A percentile compares a stretch with the other conserved stretches of the same genome.
phyloP scores from a whole-genome alignment of 2,329 filamentous ascomycete genomes.

The Magnaporthiopsis incrustans region DNA sequence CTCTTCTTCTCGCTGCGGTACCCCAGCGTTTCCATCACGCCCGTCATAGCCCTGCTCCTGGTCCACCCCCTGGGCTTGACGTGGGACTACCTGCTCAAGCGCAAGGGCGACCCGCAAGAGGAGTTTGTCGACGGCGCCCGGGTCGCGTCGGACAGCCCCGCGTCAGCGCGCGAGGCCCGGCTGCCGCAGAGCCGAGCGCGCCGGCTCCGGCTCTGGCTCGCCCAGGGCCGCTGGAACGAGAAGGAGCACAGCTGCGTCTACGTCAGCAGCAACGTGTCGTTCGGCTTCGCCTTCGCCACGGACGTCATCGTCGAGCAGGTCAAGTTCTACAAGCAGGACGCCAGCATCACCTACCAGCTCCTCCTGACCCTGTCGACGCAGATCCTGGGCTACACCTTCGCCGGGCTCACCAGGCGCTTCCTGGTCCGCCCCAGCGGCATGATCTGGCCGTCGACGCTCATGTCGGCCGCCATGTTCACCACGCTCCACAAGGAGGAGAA shows the following conservation, averaged over 20 bases:
- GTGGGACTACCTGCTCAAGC: constrained; percentile 68
- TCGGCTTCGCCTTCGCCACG: constrained; percentile 82
- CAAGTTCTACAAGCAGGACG: constrained; percentile 78
- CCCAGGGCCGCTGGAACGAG: constrained; percentile 76
- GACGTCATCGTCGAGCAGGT: constrained; percentile 88
- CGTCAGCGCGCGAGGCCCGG: constrained; percentile 11
- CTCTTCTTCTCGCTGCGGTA: constrained; percentile 86
- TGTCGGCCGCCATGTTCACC: constrained; percentile 83
- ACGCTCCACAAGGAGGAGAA: constrained; percentile 82
- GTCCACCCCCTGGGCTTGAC: constrained; percentile 75
- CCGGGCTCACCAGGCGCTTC: constrained; percentile 71
- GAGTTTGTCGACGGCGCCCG: constrained; percentile 36
- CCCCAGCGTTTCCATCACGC: constrained; percentile 82
- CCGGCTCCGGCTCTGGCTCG: constrained; percentile 62
- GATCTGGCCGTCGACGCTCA: constrained; percentile 81
- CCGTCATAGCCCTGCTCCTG: constrained; percentile 77
- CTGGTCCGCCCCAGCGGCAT: constrained; percentile 79
- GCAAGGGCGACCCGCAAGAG: constrained; percentile 44
- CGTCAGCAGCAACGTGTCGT: constrained; percentile 83
- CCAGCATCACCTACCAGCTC: constrained; percentile 68
- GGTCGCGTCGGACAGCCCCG: constrained; percentile 12
- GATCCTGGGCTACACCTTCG: constrained; percentile 79
- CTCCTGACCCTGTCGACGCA: constrained; percentile 80
- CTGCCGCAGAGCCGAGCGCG: constrained; percentile 21
- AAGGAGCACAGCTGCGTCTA: constrained; percentile 87